These are phyloP conservation scores for Magnolia changhungtana DNA, from an alignment of 164 flowering plant species.

Conservation along the genomic window DNA sequence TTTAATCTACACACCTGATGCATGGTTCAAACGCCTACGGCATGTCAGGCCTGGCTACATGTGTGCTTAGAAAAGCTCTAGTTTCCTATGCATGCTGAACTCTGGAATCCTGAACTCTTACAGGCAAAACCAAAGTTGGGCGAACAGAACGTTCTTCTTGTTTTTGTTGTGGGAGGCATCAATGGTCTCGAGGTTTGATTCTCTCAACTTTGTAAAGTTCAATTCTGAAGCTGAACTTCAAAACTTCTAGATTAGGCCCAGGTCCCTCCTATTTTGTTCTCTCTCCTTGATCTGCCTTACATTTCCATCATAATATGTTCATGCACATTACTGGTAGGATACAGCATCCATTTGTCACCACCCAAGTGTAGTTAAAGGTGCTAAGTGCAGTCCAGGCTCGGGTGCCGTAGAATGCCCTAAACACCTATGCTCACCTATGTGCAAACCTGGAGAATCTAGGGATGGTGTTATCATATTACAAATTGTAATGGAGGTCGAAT, in stretches of 20 bases:
- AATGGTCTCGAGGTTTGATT: conserved; percentile 73
- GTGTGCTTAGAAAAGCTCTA: not conserved
- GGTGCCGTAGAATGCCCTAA: not conserved
- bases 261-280: not conserved
- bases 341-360: too few relatives aligned
- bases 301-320: too few relatives aligned
- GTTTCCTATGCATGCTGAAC: not conserved
- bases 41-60: not conserved
- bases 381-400: not conserved
- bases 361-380: not conserved
- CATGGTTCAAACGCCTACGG: too few relatives aligned
- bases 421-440: not conserved
- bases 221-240: not conserved
- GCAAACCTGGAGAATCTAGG: not conserved
- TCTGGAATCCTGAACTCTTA: conserved; percentile 11
- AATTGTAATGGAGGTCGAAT: too few relatives aligned
- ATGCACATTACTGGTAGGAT: not conserved
- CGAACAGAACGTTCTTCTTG: conserved; percentile 74
- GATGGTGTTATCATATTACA: not conserved
- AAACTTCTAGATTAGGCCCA: not conserved
- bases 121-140: conserved; percentile 92
- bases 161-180: conserved; percentile 89
- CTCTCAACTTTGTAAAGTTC: conserved; percentile 1
- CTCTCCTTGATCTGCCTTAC: not conserved
- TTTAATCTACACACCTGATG: too few relatives aligned